Percentiles rank a stretch among this genome's conserved stretches.
Conservation (phyloP, 805 yeast species). For the Huiozyma sinensis region DNA sequence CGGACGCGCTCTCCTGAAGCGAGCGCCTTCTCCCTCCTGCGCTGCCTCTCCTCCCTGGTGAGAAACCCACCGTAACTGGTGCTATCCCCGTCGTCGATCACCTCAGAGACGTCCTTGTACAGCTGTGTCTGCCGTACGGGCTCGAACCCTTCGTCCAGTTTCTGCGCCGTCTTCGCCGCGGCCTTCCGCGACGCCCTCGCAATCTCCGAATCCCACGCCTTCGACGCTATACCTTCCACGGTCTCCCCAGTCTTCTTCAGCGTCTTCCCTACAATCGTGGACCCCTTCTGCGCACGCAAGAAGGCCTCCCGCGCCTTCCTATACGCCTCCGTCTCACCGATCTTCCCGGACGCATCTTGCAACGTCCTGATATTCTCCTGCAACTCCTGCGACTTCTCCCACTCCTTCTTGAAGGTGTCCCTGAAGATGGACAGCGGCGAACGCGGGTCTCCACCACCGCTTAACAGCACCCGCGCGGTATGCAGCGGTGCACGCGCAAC, state of each 20-base stretch:
- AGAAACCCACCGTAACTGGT: conserved; percentile 88
- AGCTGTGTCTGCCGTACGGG: conserved; percentile 88
- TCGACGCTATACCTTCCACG: conserved; percentile 78
- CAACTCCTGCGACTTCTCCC: conserved; percentile 81
- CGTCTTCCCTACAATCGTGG: conserved; percentile 60
- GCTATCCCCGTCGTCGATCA: conserved; percentile 85
- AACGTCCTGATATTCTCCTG: conserved; percentile 89
- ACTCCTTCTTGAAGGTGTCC: conserved; percentile 83
- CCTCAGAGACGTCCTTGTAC: conserved; percentile 80
- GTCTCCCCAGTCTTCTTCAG: conserved; percentile 86
- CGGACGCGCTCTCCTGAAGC: conserved; percentile 49
- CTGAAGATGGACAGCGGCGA: conserved; percentile 86
- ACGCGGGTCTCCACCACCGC: conserved; percentile 1
- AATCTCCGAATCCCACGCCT: conserved; percentile 94
- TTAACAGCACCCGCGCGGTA: too few species aligned
- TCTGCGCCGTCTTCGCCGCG: conserved; percentile 72
- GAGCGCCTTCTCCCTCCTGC: conserved; percentile 55
- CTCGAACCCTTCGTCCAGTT: conserved; percentile 74
- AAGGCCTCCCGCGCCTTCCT: conserved; percentile 89
- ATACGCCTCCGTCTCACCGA: conserved; percentile 90
- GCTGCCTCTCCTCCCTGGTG: conserved; percentile 67
- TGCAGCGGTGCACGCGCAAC: too few species aligned
- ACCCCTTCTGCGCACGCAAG: conserved; percentile 66
- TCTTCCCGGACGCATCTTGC: conserved; percentile 89
- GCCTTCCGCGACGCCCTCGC: conserved; percentile 82